Evolutionary conservation across 306 rosid species (phyloP).

Genomic region (Castanea sativa): DNA sequence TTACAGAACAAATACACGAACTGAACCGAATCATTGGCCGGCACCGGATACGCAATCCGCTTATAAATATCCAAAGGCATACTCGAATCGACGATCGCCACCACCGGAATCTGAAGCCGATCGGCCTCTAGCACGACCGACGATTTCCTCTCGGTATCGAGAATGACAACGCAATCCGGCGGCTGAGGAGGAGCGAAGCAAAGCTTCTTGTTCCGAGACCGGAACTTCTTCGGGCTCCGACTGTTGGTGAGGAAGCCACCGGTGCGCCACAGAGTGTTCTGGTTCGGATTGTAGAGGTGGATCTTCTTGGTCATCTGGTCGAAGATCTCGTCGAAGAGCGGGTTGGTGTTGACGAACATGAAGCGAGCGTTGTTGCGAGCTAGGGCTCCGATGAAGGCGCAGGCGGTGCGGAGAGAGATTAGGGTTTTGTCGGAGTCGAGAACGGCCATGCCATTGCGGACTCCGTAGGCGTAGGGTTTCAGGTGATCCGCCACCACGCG

Average conservation of each 20-base stretch:
- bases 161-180: conserved; percentile 70
- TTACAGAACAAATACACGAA: conserved; percentile 77
- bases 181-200: conserved; percentile 65
- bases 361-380: conserved; percentile 65
- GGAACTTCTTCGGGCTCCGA: conserved; percentile 77
- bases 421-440: conserved; percentile 76
- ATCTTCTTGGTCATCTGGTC: conserved; percentile 64
- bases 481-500: conserved; percentile 62
- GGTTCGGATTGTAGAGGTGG: conserved; percentile 48
- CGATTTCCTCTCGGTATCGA: conserved; percentile 65
- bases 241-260: conserved; percentile 81
- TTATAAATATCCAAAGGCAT: conserved; percentile 51
- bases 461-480: conserved; percentile 66
- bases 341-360: conserved; percentile 87
- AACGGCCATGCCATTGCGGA: conserved; percentile 65
- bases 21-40: conserved; percentile 65
- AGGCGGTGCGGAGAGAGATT: conserved; percentile 73
- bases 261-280: conserved; percentile 61
- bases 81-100: conserved; percentile 63
- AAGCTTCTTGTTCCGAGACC: conserved; percentile 69
- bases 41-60: conserved; percentile 71
- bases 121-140: conserved; percentile 64
- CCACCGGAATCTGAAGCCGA: conserved; percentile 68
- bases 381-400: conserved; percentile 62
- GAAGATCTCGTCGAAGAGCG: conserved; percentile 70